These are phyloP conservation scores for Myxozyma udenii DNA, from an alignment of 805 yeast species.

Conservation along the genomic window DNA sequence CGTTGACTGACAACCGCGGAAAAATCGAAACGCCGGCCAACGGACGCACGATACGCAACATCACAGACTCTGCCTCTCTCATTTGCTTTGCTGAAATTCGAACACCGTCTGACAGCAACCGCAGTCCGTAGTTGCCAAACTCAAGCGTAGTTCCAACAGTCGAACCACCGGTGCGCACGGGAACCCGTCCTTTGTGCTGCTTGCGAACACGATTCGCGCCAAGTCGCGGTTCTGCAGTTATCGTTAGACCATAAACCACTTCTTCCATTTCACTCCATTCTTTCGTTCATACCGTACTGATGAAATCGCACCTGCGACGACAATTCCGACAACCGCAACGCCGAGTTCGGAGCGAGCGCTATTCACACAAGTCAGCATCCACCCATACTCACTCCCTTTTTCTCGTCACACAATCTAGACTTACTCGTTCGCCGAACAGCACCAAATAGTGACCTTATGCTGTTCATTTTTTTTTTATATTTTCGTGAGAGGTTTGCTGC, in stretches of 20 bases:
- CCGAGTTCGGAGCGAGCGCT: neutral
- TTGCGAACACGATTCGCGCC: slow-evolving; percentile 63
- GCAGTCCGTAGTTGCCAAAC: slow-evolving; percentile 80
- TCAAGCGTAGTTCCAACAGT: slow-evolving; percentile 77
- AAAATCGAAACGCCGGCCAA: slow-evolving; percentile 62
- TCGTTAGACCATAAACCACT: neutral
- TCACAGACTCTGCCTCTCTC: slow-evolving; percentile 83
- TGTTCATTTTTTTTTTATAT: slow-evolving; percentile 6
- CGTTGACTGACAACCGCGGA: slow-evolving; percentile 77
- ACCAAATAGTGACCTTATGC: slow-evolving; percentile 12
- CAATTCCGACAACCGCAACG: slow-evolving; percentile 4
- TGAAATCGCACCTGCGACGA: slow-evolving; percentile 29
- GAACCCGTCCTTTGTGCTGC: slow-evolving; percentile 89
- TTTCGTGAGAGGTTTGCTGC: neutral
- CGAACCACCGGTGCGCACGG: slow-evolving; percentile 93
- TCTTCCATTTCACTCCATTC: neutral
- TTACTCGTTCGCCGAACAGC: slow-evolving; percentile 17
- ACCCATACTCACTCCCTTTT: neutral
- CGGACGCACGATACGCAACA: slow-evolving; percentile 80
- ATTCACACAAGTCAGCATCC: neutral
- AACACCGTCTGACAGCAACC: slow-evolving; percentile 84
- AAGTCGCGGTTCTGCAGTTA: slow-evolving; percentile 54
- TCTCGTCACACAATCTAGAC: neutral
- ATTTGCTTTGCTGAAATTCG: slow-evolving; percentile 84
- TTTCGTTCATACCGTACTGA: slow-evolving; percentile 44